These are phyloP conservation scores for Alternaria alternata DNA, from an alignment of 2,329 filamentous ascomycete genomes.

Conservation along the genomic window DNA sequence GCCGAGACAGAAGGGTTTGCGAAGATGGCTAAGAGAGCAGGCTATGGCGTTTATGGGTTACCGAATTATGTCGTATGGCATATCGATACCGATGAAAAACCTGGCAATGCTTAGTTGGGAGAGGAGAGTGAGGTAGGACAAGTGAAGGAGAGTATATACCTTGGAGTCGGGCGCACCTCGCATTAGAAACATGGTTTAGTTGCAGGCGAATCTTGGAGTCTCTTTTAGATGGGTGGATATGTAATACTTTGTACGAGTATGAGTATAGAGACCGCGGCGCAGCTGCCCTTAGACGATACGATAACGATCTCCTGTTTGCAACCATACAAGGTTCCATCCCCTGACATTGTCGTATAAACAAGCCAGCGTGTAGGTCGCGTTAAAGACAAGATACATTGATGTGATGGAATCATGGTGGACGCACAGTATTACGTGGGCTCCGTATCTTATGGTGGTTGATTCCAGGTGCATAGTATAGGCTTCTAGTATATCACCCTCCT, in stretches of 20 bases:
- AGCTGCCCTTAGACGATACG: constrained; percentile 2
- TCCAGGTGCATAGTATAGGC: neutral
- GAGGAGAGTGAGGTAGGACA: neutral
- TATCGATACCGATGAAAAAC: constrained; percentile 94
- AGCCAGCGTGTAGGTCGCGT: too few relatives aligned
- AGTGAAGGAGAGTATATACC: constrained; percentile 7
- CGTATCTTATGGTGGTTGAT: neutral
- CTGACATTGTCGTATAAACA: neutral
- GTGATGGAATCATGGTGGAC: too few relatives aligned
- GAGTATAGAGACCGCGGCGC: neutral
- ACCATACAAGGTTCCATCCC: neutral
- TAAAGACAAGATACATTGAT: too few relatives aligned
- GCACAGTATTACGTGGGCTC: too few relatives aligned
- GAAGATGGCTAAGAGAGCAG: constrained; percentile 96
- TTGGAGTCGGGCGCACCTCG: constrained; percentile 14
- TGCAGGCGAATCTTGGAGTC: constrained; percentile 5
- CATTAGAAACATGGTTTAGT: neutral
- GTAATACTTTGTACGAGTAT: constrained; percentile 1
- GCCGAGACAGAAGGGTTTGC: constrained; percentile 98
- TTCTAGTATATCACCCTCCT: too few relatives aligned
- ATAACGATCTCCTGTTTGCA: constrained; percentile 4
- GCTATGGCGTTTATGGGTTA: constrained; percentile 88
- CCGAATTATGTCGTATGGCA: constrained; percentile 99
- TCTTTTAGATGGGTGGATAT: neutral
- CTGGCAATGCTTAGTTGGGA: constrained; percentile 68